A percentile compares a stretch with the other conserved stretches of the same genome.
These are phyloP conservation scores for Suhomyces anneliseae DNA, from an alignment of 1,139 yeast genomes.

Conservation along the genomic window DNA sequence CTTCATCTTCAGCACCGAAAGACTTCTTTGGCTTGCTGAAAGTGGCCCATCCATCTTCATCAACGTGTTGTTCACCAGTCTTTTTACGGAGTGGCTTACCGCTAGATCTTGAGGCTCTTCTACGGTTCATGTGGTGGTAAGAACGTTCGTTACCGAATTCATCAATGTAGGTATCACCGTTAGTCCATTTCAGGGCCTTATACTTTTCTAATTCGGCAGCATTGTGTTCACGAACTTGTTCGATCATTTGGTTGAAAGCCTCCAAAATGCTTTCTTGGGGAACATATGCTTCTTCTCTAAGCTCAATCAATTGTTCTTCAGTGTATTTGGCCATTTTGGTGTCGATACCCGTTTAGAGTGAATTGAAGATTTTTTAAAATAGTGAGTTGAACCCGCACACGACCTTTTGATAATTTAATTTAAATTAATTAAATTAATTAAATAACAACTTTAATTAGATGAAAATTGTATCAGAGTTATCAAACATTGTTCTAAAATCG, in stretches of 20 bases:
- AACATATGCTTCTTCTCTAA: conserved; percentile 55
- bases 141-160: conserved; percentile 50
- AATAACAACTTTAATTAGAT: too few species aligned
- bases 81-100: conserved; percentile 54
- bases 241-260: conserved; percentile 65
- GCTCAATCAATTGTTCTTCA: conserved; percentile 63
- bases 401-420: conserved; percentile 3
- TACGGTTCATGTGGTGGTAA: conserved; percentile 52
- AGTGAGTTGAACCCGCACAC: conserved; percentile 11
- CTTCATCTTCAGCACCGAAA: conserved; percentile 49
- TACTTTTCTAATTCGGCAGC: conserved; percentile 35
- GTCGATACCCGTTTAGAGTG: conserved; percentile 2
- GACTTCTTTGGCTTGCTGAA: conserved; percentile 52
- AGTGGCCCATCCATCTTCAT: conserved; percentile 84
- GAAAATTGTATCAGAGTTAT: too few species aligned
- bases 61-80: conserved; percentile 57
- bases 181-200: conserved; percentile 34
- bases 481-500: too few species aligned
- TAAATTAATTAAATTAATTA: too few species aligned
- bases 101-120: conserved; percentile 59
- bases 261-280: conserved; percentile 64
- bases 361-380: conserved; percentile 5
- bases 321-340: conserved; percentile 59
- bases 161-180: conserved; percentile 51
- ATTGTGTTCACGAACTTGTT: conserved; percentile 55